Percentiles rank a stretch among this genome's conserved stretches.
phyloP scores from a whole-genome alignment of 192 early-diverging fungal genomes.

The Coemansia sp. region DNA sequence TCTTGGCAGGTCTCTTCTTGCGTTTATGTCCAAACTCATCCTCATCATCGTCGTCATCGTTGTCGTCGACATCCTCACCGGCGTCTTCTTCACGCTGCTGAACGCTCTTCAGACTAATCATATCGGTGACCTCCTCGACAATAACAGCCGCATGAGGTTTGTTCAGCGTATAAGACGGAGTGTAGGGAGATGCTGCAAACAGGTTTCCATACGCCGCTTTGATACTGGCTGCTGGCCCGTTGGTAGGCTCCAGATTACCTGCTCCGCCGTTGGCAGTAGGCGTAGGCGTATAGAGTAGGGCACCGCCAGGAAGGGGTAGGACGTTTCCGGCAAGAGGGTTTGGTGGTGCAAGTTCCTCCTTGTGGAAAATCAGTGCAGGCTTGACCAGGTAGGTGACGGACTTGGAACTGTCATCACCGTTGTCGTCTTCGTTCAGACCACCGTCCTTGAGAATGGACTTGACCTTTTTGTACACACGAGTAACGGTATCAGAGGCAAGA shows the following conservation, averaged over 20 bases:
- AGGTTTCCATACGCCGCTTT: slow-evolving; percentile 50
- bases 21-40: slow-evolving; percentile 43
- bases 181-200: slow-evolving; percentile 47
- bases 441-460: slow-evolving; percentile 52
- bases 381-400: slow-evolving; percentile 47
- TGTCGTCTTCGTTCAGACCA: slow-evolving; percentile 42
- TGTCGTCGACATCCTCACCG: slow-evolving; percentile 31
- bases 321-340: slow-evolving; percentile 48
- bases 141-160: slow-evolving; percentile 50
- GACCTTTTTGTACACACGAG: slow-evolving; percentile 49
- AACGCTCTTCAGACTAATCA: slow-evolving; percentile 46
- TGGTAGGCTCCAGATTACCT: slow-evolving; percentile 20
- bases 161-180: slow-evolving; percentile 50
- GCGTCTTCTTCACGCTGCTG: slow-evolving; percentile 39
- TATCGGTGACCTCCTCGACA: slow-evolving; percentile 47
- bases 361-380: slow-evolving; percentile 53
- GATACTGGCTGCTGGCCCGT: slow-evolving; percentile 42
- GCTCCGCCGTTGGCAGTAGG: slow-evolving; percentile 25
- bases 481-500: slow-evolving; percentile 44
- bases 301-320: slow-evolving; percentile 42
- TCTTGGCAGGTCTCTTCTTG: slow-evolving; percentile 32
- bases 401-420: slow-evolving; percentile 33
- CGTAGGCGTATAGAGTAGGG: slow-evolving; percentile 49
- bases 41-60: slow-evolving; percentile 30
- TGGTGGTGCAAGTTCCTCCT: slow-evolving; percentile 49